Percentiles rank a stretch among this genome's conserved stretches.
These are phyloP conservation scores for Hibiscus mutabilis DNA, from an alignment of 345 rosid species.

Conservation along the genomic window DNA sequence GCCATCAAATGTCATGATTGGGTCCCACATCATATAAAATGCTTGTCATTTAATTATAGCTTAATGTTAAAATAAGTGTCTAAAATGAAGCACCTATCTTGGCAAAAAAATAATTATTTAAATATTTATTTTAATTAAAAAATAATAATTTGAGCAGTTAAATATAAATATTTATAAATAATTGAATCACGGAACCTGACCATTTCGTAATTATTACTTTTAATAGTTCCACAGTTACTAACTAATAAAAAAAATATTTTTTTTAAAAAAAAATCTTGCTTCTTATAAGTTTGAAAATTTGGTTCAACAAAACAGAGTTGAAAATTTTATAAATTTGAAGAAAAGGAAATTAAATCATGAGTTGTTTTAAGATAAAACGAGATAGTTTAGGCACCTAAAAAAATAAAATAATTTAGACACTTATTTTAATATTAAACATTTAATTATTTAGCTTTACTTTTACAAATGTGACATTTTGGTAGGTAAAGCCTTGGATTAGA, in stretches of 20 bases:
- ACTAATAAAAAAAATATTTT: neutral
- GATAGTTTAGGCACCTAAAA: too few relatives aligned
- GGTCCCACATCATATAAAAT: neutral
- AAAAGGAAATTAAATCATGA: neutral
- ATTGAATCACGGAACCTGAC: too few relatives aligned
- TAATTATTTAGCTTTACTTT: neutral
- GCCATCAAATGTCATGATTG: neutral
- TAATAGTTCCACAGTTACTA: neutral
- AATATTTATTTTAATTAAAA: too few relatives aligned
- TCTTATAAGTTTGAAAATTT: neutral
- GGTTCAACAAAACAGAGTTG: neutral
- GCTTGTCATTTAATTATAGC: neutral
- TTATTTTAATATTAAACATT: too few relatives aligned
- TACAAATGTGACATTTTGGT: neutral
- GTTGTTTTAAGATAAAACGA: too few relatives aligned
- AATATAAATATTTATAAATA: too few relatives aligned
- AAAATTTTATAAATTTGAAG: neutral
- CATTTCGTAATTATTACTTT: neutral
- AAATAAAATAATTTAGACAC: too few relatives aligned
- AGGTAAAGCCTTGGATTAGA: conserved; percentile 16
- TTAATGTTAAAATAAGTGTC: too few relatives aligned
- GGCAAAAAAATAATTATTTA: too few relatives aligned
- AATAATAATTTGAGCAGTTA: too few relatives aligned
- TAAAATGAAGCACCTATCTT: too few relatives aligned
- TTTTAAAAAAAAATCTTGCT: neutral